Conservation (phyloP, 2,329 filamentous ascomycete genomes). For the Escovopsis weberi region DNA sequence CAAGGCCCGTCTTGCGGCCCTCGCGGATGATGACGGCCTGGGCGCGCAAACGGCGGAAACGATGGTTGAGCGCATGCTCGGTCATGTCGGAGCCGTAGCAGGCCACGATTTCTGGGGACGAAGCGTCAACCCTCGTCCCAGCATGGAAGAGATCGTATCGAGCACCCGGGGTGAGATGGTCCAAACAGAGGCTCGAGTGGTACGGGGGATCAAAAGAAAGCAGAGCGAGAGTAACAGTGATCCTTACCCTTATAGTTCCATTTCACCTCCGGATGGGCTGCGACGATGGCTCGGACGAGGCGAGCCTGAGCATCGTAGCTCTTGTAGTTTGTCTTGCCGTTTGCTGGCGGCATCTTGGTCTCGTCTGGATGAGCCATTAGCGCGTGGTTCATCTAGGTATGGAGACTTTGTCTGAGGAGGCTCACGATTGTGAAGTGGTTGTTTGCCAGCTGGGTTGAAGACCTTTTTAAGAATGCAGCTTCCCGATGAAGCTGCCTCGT, state of each 20-base stretch:
- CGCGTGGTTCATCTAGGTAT: background rate
- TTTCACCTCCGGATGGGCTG: conserved; percentile 37
- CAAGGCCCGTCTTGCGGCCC: conserved; percentile 20
- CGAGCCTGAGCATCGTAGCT: conserved; percentile 45
- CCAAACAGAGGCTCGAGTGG: too few relatives aligned
- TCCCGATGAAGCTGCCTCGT: too few relatives aligned
- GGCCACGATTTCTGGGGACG: conserved; percentile 28
- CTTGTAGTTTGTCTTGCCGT: conserved; percentile 39
- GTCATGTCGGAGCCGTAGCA: conserved; percentile 37
- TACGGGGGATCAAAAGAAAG: too few relatives aligned
- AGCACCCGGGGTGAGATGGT: too few relatives aligned
- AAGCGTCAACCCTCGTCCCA: conserved; percentile 19
- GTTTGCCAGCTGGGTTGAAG: too few relatives aligned
- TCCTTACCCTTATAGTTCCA: conserved; percentile 48
- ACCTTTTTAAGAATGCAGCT: too few relatives aligned
- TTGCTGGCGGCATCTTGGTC: conserved; percentile 27
- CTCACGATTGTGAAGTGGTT: background rate
- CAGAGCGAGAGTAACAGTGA: conserved; percentile 2
- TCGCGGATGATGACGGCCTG: conserved; percentile 24
- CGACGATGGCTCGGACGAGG: conserved; percentile 45
- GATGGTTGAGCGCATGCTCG: conserved; percentile 33
- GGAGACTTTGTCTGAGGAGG: too few relatives aligned
- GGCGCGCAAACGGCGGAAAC: conserved; percentile 32
- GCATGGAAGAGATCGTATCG: background rate
- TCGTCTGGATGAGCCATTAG: background rate